A percentile compares a stretch with the other conserved stretches of the same genome.
phyloP scores from a whole-genome alignment of 129 eudicot species.

The Flaveria bidentis region DNA sequence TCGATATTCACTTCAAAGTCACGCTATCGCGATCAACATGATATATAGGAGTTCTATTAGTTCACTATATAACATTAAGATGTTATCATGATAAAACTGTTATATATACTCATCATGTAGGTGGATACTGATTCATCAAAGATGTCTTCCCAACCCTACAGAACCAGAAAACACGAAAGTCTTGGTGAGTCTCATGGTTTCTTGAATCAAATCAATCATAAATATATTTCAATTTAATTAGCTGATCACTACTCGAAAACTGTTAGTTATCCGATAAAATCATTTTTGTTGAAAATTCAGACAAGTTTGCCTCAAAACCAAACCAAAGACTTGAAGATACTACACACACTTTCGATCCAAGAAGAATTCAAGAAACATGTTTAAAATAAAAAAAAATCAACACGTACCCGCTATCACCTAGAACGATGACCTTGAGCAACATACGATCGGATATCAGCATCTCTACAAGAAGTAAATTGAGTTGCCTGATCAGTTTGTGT shows the following conservation, averaged over 20 bases:
- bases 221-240: too few species aligned
- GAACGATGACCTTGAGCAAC: conserved; percentile 85
- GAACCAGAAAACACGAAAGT: neutral
- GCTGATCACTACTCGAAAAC: too few species aligned
- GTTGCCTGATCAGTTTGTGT: neutral
- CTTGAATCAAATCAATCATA: too few species aligned
- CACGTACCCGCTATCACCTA: conserved; percentile 80
- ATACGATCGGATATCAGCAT: conserved; percentile 59
- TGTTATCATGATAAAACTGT: neutral
- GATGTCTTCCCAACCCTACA: conserved; percentile 77
- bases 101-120: neutral
- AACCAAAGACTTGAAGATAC: too few species aligned
- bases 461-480: neutral
- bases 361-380: neutral
- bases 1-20: neutral
- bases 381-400: neutral
- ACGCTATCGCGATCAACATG: neutral
- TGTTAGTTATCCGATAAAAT: too few species aligned
- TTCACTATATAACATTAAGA: neutral
- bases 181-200: neutral
- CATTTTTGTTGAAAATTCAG: too few species aligned
- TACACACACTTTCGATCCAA: neutral
- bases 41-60: neutral
- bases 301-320: too few species aligned
- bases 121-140: conserved; percentile 63